Evolutionary conservation across 495 filamentous ascomycete genomes (phyloP).

Genomic region (Talaromyces borbonicus): DNA sequence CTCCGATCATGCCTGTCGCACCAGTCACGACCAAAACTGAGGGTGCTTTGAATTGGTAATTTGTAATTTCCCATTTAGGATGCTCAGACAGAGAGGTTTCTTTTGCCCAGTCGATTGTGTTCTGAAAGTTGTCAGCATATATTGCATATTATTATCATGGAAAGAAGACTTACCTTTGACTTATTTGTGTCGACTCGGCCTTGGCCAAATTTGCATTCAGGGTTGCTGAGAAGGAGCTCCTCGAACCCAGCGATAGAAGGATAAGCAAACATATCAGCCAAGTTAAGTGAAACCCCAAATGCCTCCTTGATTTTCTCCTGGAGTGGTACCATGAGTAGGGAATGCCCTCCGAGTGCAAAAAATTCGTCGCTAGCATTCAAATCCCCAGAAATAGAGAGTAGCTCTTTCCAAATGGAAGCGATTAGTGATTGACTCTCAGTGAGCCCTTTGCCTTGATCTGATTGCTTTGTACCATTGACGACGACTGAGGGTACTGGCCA

Average conservation of each 20-base stretch:
- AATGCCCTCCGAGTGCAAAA: not conserved
- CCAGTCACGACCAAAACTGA: not conserved
- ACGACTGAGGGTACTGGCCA: not conserved
- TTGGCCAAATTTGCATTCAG: not conserved
- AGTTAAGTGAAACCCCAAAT: not conserved
- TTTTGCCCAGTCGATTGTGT: not conserved
- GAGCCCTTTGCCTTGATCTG: not conserved
- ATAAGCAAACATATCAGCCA: slow-evolving; percentile 4
- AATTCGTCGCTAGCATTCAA: not conserved
- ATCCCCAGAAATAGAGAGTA: slow-evolving; percentile 1
- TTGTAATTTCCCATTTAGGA: not conserved
- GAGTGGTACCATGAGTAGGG: not conserved
- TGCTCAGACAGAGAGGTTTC: not conserved
- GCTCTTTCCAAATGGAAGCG: slow-evolving; percentile 1
- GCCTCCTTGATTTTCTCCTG: not conserved
- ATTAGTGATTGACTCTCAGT: not conserved
- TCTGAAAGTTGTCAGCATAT: not conserved
- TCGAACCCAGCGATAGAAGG: slow-evolving; percentile 3
- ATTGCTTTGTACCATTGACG: not conserved
- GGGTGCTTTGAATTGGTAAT: not conserved
- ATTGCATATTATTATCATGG: not conserved
- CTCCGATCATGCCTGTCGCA: not conserved
- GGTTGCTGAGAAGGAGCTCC: not conserved
- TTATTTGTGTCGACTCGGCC: not conserved
- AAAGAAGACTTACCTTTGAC: not conserved